Percentiles rank a stretch among this genome's conserved stretches.
phyloP scores from a whole-genome alignment of 2,329 filamentous ascomycete genomes.

The Cladophialophora carrionii region DNA sequence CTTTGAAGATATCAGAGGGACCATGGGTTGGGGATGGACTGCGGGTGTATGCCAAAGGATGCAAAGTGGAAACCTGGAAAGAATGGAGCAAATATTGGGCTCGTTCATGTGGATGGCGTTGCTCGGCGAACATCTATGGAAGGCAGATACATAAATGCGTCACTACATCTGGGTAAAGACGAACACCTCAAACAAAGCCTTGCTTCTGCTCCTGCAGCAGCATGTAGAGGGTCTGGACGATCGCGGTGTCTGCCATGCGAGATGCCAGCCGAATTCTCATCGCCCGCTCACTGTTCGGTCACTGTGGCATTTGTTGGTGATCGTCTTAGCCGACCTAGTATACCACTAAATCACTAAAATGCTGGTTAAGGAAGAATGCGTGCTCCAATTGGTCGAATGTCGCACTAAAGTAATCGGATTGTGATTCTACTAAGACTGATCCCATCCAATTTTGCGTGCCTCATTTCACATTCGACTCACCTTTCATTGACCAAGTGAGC shows the following conservation, averaged over 20 bases:
- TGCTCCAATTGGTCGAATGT: not conserved
- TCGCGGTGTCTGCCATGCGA: not conserved
- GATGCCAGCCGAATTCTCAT: not conserved
- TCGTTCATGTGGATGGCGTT: constrained; percentile 43
- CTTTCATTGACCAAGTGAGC: not conserved
- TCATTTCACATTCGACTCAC: not conserved
- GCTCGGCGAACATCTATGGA: constrained; percentile 41
- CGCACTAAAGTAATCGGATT: not conserved
- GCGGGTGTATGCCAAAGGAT: not conserved
- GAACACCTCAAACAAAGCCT: not conserved
- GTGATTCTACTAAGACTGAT: not conserved
- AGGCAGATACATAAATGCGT: constrained; percentile 32
- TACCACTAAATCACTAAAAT: no score
- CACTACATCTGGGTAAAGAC: not conserved
- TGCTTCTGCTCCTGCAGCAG: not conserved
- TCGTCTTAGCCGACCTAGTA: not conserved
- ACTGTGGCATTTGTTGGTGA: not conserved
- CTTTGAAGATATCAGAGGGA: constrained; percentile 20
- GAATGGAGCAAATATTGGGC: constrained; percentile 38
- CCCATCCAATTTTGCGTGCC: not conserved
- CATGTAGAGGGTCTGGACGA: not conserved
- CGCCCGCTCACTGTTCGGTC: not conserved
- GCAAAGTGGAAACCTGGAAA: constrained; percentile 21
- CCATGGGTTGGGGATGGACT: constrained; percentile 16
- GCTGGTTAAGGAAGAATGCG: not conserved